A percentile compares a stretch with the other conserved stretches of the same genome.
Evolutionary conservation across 1,284 basidiomycete species (phyloP).

Genomic region (Leccinum pachyderme): DNA sequence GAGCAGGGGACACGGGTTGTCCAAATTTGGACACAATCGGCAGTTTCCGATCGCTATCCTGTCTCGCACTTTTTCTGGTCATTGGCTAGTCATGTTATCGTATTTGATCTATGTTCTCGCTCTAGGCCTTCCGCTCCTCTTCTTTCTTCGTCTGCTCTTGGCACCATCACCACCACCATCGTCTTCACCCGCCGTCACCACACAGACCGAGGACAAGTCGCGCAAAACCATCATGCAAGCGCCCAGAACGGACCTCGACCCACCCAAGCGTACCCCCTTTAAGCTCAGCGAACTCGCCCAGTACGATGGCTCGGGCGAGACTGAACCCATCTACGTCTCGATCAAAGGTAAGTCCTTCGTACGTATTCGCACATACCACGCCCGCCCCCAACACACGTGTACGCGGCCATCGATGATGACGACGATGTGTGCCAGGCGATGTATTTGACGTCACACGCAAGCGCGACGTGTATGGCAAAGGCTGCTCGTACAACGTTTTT

Average conservation of each 20-base stretch:
- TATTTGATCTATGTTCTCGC: constrained; percentile 23
- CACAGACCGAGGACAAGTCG: constrained; percentile 32
- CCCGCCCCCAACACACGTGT: not conserved
- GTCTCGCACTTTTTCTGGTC: not conserved
- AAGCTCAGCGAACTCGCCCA: constrained; percentile 65
- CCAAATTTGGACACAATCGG: not conserved
- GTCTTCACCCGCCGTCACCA: constrained; percentile 9
- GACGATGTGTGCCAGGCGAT: constrained; percentile 40
- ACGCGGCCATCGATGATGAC: not conserved
- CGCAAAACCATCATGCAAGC: constrained; percentile 69
- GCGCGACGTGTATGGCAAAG: constrained; percentile 77
- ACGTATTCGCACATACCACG: not conserved
- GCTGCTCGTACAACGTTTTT: constrained; percentile 69
- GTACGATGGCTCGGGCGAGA: constrained; percentile 65
- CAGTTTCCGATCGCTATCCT: not conserved
- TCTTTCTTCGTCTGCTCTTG: constrained; percentile 16
- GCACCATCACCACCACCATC: not conserved
- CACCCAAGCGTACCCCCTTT: constrained; percentile 78
- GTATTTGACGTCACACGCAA: constrained; percentile 86
- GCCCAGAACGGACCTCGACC: constrained; percentile 56
- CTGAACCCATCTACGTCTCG: constrained; percentile 80
- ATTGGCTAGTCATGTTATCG: constrained; percentile 12
- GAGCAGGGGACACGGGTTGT: not conserved
- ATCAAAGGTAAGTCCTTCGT: constrained; percentile 66
- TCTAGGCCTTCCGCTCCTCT: constrained; percentile 24